Base-by-base conservation (phyloP, 192 early-diverging fungal genomes). In the Lobosporangium transversale region DNA sequence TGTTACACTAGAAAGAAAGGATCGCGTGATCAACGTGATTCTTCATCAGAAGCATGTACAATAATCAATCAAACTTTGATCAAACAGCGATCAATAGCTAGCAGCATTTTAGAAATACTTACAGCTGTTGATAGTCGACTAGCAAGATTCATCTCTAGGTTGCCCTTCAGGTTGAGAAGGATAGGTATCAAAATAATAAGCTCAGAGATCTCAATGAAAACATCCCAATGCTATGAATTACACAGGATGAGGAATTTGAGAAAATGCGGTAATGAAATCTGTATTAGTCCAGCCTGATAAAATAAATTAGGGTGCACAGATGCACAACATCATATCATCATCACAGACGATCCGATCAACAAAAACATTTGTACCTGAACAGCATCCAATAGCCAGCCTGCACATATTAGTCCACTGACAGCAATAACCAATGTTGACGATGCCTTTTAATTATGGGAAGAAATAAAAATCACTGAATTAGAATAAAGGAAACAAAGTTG, bases 101-200 rank as follows among this genome's bases (percentile, higher is more conserved):
- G 31, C 24, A 8, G 15, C 43, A 48, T 15, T 9, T 43, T 18
- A 1, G 1, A 11, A 15, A 53, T 17, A 54, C 71, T 60, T 76
- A 91, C 82, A 36, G 83, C 87, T 7, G 94, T 95, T 3, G 93
- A 92, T 26, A 97, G 81, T n/a, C 95, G 86, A 15, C 94, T 88
- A 4, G 93, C 92, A 68, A 97, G 85, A 59, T 93, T 97, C 84
- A 95, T 91, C 80, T 97, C 95, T 21, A 96, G 84, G 81, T 96
- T 97, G 68, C 95, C 94, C 71, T 97, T 97, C 31, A 97, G 74
- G 68, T 95, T 95, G 47, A 97, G 68, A 24, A 97, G 62, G 40
- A 95, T 90, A n/a, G 95, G 88, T 4, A 95, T 91, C 75, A 97
- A 85, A 57, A 97, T 90, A 80, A 95, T 93, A 10, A 97, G 78